Evolutionary conservation across 164 flowering plant species (phyloP).

Genomic region (Chloranthus sessilifolius): DNA sequence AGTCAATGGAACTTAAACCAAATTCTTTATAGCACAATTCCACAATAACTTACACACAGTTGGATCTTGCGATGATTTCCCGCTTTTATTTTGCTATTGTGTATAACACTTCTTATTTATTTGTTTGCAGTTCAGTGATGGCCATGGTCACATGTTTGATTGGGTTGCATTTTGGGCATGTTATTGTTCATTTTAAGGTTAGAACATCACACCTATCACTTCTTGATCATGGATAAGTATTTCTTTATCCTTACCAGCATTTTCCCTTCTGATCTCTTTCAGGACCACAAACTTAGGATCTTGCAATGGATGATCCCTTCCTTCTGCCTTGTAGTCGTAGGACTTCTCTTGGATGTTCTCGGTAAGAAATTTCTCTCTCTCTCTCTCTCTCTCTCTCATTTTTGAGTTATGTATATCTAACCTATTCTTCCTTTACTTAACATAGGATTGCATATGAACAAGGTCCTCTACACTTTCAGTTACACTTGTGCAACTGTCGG

Average conservation of each 20-base stretch:
- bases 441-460: slow-evolving; percentile 68
- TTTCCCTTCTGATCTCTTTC: slow-evolving; percentile 6
- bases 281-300: slow-evolving; percentile 54
- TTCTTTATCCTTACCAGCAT: neutral
- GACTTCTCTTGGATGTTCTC: slow-evolving; percentile 30
- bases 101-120: neutral
- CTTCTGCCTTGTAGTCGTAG: slow-evolving; percentile 26
- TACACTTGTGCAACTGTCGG: slow-evolving; percentile 69
- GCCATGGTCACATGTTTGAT: slow-evolving; percentile 70
- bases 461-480: slow-evolving; percentile 67
- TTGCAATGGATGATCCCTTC: slow-evolving; percentile 44
- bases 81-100: slow-evolving; percentile 1
- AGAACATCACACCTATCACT: neutral
- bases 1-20: neutral
- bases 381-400: no score
- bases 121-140: slow-evolving; percentile 54
- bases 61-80: neutral
- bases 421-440: slow-evolving; percentile 4
- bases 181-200: slow-evolving; percentile 63
- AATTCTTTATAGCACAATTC: neutral
- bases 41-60: neutral
- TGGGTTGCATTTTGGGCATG: slow-evolving; percentile 74
- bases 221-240: neutral
- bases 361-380: slow-evolving; percentile 22
- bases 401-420: no score